These are phyloP conservation scores for Hortiboletus campestris DNA, from an alignment of 768 basidiomycete genomes.

Conservation along the genomic window DNA sequence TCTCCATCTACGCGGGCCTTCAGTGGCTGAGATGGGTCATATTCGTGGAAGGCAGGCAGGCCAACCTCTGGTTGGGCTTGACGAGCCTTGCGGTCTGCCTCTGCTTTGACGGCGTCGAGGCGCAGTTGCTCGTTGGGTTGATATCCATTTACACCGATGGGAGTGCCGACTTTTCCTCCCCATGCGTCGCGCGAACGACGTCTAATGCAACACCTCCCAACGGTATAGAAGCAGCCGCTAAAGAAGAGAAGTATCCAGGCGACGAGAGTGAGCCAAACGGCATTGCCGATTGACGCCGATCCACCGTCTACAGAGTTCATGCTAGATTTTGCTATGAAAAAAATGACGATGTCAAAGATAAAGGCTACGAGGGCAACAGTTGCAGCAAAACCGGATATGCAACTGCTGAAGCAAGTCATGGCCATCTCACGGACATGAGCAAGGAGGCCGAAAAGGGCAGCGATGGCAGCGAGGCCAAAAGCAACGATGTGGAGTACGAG, in stretches of 20 bases:
- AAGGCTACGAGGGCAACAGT: conserved; percentile 80
- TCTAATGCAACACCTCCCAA: conserved; percentile 83
- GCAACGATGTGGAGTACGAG: conserved; percentile 92
- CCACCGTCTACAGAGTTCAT: conserved; percentile 75
- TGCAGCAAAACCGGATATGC: conserved; percentile 79
- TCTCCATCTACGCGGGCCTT: conserved; percentile 58
- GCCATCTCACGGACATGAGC: conserved; percentile 87
- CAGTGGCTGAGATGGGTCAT: conserved; percentile 59
- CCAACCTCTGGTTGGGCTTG: conserved; percentile 62
- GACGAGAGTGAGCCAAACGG: conserved; percentile 87
- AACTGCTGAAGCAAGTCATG: conserved; percentile 81
- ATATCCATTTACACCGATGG: conserved; percentile 35
- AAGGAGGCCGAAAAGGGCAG: conserved; percentile 80
- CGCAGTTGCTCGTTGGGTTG: conserved; percentile 59
- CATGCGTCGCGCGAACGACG: conserved; percentile 47
- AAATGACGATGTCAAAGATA: conserved; percentile 88
- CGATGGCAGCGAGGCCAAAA: conserved; percentile 65
- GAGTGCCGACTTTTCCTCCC: conserved; percentile 34
- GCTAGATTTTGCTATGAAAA: conserved; percentile 84
- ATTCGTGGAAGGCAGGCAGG: conserved; percentile 73
- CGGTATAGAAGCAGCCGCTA: conserved; percentile 81
- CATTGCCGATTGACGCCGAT: conserved; percentile 77
- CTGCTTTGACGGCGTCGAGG: conserved; percentile 82
- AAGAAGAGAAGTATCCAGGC: conserved; percentile 88
- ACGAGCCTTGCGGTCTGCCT: conserved; percentile 76